Percentiles rank a stretch among this genome's conserved stretches.
Conservation (phyloP, 192 early-diverging fungal species). For the Backusella psychrophila region DNA sequence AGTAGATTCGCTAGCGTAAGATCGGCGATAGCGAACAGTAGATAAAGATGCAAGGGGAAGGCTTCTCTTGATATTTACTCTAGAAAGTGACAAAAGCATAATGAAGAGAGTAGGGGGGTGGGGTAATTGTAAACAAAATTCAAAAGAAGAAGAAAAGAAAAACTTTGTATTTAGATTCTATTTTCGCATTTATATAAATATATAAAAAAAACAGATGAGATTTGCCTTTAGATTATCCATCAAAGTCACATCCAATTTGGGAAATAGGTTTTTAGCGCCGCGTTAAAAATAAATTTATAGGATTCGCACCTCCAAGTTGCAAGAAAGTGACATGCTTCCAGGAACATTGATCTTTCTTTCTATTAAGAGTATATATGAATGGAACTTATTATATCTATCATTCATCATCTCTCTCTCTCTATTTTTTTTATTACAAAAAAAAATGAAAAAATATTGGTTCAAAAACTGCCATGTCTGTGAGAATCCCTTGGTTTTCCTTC, state of each 20-base stretch:
- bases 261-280: background rate
- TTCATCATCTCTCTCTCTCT: background rate
- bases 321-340: background rate
- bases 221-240: constrained; percentile 5
- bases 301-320: background rate
- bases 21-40: background rate
- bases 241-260: background rate
- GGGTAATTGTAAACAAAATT: background rate
- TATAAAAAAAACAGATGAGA: background rate
- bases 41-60: background rate
- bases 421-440: background rate
- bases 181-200: background rate
- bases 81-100: constrained; percentile 10
- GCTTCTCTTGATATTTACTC: background rate
- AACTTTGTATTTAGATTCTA: background rate
- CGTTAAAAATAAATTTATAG: background rate
- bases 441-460: background rate
- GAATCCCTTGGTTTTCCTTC: background rate
- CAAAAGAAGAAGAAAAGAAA: background rate
- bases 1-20: constrained; percentile 14
- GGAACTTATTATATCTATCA: background rate
- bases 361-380: background rate
- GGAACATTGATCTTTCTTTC: background rate
- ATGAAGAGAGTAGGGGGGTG: constrained; percentile 11
- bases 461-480: background rate